A percentile compares a stretch with the other conserved stretches of the same genome.
These are phyloP conservation scores for Fusarium sororula DNA, from an alignment of 2,329 filamentous ascomycete species.

Conservation along the genomic window DNA sequence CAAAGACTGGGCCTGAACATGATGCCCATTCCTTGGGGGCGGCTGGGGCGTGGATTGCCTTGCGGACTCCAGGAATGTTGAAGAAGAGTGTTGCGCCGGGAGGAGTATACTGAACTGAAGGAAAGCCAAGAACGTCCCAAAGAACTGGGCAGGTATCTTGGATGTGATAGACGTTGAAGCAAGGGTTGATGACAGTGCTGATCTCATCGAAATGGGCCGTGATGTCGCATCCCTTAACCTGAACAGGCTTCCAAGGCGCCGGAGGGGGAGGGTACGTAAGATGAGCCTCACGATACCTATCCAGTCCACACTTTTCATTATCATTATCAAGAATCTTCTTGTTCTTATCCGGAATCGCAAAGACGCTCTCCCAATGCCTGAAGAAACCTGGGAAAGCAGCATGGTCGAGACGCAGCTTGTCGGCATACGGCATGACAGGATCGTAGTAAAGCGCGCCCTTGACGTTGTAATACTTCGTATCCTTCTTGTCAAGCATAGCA, in stretches of 20 bases:
- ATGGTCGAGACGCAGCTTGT: neutral
- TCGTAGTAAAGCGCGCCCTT: slow-evolving; percentile 17
- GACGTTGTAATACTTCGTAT: slow-evolving; percentile 3
- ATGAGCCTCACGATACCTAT: slow-evolving; percentile 12
- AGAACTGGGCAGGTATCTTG: slow-evolving; percentile 5
- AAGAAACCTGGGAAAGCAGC: slow-evolving; percentile 12
- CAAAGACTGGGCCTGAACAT: neutral
- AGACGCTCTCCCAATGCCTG: slow-evolving; percentile 13
- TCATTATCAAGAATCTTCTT: slow-evolving; percentile 19
- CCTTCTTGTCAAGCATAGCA: slow-evolving; percentile 10
- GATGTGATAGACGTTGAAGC: slow-evolving; percentile 13
- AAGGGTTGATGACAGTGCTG: slow-evolving; percentile 4
- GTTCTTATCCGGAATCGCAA: slow-evolving; percentile 13
- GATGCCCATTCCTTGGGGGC: slow-evolving; percentile 7
- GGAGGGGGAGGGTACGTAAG: slow-evolving; percentile 2
- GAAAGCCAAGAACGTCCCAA: neutral
- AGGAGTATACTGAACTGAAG: neutral
- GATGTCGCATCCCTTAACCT: slow-evolving; percentile 11
- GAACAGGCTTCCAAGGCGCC: slow-evolving; percentile 6
- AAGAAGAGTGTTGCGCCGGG: neutral
- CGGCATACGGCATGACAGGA: slow-evolving; percentile 14
- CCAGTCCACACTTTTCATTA: slow-evolving; percentile 13
- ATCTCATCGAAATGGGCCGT: slow-evolving; percentile 6
- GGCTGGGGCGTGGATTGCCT: neutral
- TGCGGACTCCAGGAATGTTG: slow-evolving; percentile 2